Evolutionary conservation across 495 filamentous ascomycete genomes (phyloP).

Genomic region (Podospora pseudocomata): DNA sequence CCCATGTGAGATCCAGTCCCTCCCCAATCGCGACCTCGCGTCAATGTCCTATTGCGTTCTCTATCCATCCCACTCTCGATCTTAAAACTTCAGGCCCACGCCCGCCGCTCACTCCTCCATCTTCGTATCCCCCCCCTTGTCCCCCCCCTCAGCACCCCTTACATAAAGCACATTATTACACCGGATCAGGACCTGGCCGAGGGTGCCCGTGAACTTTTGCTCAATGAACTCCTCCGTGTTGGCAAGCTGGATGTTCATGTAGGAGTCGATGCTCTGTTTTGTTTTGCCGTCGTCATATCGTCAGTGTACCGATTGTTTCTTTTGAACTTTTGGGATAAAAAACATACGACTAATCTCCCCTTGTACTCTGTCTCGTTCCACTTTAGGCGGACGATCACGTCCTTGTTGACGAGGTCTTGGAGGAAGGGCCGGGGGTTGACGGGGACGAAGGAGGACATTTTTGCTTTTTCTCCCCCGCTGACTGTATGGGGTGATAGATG

Average conservation of each 20-base stretch:
- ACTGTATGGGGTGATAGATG: background rate
- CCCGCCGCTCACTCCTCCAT: slow-evolving; percentile 55
- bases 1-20: no score
- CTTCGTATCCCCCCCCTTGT: slow-evolving; percentile 46
- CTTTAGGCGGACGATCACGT: slow-evolving; percentile 88
- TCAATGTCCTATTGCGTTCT: no score
- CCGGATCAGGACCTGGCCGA: slow-evolving; percentile 93
- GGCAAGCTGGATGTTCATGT: slow-evolving; percentile 95
- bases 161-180: slow-evolving; percentile 95
- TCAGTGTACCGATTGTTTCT: no score
- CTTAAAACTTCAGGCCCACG: no score
- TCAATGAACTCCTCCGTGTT: slow-evolving; percentile 89
- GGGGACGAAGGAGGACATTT: slow-evolving; percentile 32
- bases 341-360: slow-evolving; percentile 67
- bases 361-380: slow-evolving; percentile 98
- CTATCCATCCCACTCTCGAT: no score
- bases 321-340: background rate
- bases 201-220: slow-evolving; percentile 73
- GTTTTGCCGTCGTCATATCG: slow-evolving; percentile 29
- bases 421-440: slow-evolving; percentile 37
- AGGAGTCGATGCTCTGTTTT: slow-evolving; percentile 69
- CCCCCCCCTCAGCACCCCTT: slow-evolving; percentile 56
- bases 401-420: slow-evolving; percentile 64
- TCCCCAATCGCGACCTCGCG: no score
- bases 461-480: background rate